phyloP scores from a whole-genome alignment of 2,329 filamentous ascomycete genomes.

The Calonectria montana region DNA sequence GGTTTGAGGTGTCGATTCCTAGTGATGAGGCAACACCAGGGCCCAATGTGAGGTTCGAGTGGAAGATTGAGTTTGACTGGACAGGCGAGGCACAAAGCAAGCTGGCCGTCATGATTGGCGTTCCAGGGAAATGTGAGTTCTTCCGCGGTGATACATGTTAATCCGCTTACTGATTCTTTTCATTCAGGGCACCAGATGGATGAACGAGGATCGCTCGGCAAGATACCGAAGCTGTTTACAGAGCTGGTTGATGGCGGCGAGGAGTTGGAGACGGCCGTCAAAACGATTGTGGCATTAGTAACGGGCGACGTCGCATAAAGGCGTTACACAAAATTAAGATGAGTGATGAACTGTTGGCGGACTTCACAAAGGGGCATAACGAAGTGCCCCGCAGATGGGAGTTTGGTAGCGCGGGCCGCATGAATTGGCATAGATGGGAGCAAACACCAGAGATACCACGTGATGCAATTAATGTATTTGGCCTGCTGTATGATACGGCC shows the following conservation, averaged over 20 bases:
- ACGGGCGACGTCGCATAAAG: slow-evolving; percentile 52
- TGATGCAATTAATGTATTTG: slow-evolving; percentile 31
- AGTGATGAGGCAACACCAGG: slow-evolving; percentile 43
- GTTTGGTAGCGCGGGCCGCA: slow-evolving; percentile 10
- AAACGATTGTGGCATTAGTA: slow-evolving; percentile 70
- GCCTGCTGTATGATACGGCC: slow-evolving; percentile 11
- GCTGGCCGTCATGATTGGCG: slow-evolving; percentile 64
- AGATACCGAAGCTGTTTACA: slow-evolving; percentile 70
- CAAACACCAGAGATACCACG: slow-evolving; percentile 28
- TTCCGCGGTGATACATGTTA: neutral
- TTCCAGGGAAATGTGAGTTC: slow-evolving; percentile 73
- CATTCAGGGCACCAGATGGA: slow-evolving; percentile 71
- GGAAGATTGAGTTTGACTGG: slow-evolving; percentile 77
- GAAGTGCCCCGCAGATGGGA: slow-evolving; percentile 1
- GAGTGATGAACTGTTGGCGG: neutral
- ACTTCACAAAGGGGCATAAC: neutral
- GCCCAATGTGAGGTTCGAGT: slow-evolving; percentile 65
- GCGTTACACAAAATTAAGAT: neutral
- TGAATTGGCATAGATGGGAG: slow-evolving; percentile 1
- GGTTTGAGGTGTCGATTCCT: slow-evolving; percentile 57
- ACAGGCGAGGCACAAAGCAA: slow-evolving; percentile 75
- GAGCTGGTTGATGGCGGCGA: slow-evolving; percentile 67
- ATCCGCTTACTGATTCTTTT: slow-evolving; percentile 27
- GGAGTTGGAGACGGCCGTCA: slow-evolving; percentile 66
- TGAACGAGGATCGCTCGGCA: slow-evolving; percentile 63